Evolutionary conservation across 2,329 filamentous ascomycete species (phyloP).

Genomic region (Anisogramma anomala): DNA sequence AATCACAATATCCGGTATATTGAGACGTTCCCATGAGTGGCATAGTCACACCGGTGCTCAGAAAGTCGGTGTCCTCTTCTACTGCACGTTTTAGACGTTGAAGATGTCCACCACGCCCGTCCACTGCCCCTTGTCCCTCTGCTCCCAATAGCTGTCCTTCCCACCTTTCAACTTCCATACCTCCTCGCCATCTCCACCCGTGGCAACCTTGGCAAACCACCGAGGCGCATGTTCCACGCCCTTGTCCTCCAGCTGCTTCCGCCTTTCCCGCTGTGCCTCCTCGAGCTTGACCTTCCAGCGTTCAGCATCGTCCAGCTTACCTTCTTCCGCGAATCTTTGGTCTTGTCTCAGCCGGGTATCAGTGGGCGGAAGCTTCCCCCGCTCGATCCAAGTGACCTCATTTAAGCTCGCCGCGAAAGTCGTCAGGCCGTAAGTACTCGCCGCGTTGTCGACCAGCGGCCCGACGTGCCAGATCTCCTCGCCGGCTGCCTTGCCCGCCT

Average conservation of each 20-base stretch:
- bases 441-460: slow-evolving; percentile 63
- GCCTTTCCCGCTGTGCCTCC: slow-evolving; percentile 66
- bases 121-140: slow-evolving; percentile 60
- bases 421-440: slow-evolving; percentile 78
- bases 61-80: not conserved
- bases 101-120: slow-evolving; percentile 42
- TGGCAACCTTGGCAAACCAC: slow-evolving; percentile 69
- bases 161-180: slow-evolving; percentile 67
- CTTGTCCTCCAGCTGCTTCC: slow-evolving; percentile 62
- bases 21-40: not conserved
- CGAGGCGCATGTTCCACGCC: slow-evolving; percentile 62
- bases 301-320: slow-evolving; percentile 21
- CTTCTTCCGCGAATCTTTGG: slow-evolving; percentile 49
- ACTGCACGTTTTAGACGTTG: slow-evolving; percentile 12
- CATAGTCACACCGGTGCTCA: not conserved
- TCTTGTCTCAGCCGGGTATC: slow-evolving; percentile 79
- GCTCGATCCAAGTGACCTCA: slow-evolving; percentile 72
- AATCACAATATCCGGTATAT: not conserved
- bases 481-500: slow-evolving; percentile 48
- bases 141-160: slow-evolving; percentile 90
- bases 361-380: slow-evolving; percentile 62
- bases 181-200: slow-evolving; percentile 47
- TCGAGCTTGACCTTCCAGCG: slow-evolving; percentile 50
- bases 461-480: slow-evolving; percentile 71
- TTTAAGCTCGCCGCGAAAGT: slow-evolving; percentile 78